Evolutionary conservation across 2,329 filamentous ascomycete genomes (phyloP), one percentile per base, ranked within the genome.

Genomic region (Aphanoascus verrucosus): DNA sequence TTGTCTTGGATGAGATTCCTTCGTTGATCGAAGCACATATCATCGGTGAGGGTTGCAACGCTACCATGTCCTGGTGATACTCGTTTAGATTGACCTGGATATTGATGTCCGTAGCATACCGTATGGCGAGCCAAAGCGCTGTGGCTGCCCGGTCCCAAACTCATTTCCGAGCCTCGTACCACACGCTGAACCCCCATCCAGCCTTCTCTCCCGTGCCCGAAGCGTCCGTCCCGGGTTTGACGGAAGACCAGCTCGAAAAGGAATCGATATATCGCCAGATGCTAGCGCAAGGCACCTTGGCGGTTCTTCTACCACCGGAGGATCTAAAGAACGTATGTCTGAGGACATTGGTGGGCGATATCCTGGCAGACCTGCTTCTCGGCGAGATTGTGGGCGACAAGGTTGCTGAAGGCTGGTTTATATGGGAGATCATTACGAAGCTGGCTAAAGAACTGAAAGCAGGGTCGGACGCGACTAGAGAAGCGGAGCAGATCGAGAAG

Each of bases 291-390:
- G 87, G 85, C 31, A 77, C 89, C 37, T 74, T 98, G 57, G 84
- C 88, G 20, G 77, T 95, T 50, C 78, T 98, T 14, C 77, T 98
- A 17, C 93, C 93, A 8, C 93, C 89, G 14, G 91, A 97, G 64
- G 91, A 97, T 67, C 75, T 97, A 38, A 83, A 91, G 63, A 97
- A 95, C 67, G 81, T 81, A 52, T 94, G 88, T 67, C 75, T 97
- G 62, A 85, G 86, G 54, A 79, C 87, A 35, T 75, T 98, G 57
- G 85, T 96, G 57, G 82, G 83, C 52, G 88, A 96, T 69, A 86
- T 97, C 59, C 77, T 97, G 57, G 87, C 89, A 5, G 89, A 96
- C 69, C 82, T 94, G 66, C 87, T 97, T 57, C 76, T 98, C 59
- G 88, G 88, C 57, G 89, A 88, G 61, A 79, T 85, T 55, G 76